Evolutionary conservation across 106 monocot species (phyloP).

Genomic region (Acanthochlamys bracteata): DNA sequence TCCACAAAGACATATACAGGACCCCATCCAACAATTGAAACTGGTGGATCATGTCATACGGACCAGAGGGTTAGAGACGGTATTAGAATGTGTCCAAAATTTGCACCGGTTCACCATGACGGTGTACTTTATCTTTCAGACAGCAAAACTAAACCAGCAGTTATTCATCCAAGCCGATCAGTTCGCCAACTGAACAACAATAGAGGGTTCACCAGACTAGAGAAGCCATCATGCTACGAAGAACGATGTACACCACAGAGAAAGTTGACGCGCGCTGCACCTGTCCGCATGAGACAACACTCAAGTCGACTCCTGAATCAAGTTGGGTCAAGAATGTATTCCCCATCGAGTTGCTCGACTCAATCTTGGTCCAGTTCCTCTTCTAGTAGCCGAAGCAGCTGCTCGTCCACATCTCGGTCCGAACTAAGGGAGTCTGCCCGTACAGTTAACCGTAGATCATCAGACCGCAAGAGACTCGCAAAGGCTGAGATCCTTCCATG

Average conservation of each 20-base stretch:
- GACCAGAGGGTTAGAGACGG: neutral
- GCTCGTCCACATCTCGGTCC: neutral
- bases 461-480: too few relatives aligned
- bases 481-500: neutral
- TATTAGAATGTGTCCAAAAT: too few relatives aligned
- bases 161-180: too few relatives aligned
- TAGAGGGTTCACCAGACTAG: neutral
- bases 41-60: neutral
- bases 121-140: too few relatives aligned
- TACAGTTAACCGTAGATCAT: neutral
- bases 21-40: neutral
- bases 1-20: neutral
- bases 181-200: too few relatives aligned
- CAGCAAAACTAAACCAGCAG: too few relatives aligned
- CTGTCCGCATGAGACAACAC: neutral
- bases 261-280: neutral
- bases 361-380: neutral
- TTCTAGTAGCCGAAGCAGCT: neutral
- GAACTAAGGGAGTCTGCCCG: neutral
- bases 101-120: neutral
- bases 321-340: neutral
- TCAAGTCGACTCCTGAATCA: neutral
- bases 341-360: neutral
- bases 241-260: neutral
- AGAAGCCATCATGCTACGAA: neutral